A percentile compares a stretch with the other conserved stretches of the same genome.
Conservation (phyloP, 176 grass and related monocot species). For the Rhipidocladum racemiflorum region DNA sequence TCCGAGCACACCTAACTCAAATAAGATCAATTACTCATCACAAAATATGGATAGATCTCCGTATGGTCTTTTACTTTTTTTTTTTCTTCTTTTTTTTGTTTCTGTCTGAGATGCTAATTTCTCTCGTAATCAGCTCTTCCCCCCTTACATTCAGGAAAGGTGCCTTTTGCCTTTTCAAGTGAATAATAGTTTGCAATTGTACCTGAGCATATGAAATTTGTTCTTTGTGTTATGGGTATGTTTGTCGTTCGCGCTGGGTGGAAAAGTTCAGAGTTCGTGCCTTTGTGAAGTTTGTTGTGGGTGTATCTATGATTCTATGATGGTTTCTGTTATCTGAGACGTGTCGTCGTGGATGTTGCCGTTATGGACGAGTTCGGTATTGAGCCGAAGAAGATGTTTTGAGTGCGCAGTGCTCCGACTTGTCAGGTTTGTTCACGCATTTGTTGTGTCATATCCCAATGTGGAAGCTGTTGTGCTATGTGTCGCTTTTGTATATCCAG, state of each 20-base stretch:
- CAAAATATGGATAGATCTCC: too few species aligned
- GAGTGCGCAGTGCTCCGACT: background rate
- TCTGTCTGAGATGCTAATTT: too few species aligned
- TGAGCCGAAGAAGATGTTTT: background rate
- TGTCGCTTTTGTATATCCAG: background rate
- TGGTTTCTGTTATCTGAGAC: background rate
- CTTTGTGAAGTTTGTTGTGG: background rate
- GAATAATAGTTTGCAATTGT: background rate
- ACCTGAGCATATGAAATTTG: background rate
- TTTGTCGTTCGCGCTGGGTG: background rate
- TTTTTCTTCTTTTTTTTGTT: too few species aligned
- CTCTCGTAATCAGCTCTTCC: background rate
- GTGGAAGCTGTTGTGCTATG: background rate
- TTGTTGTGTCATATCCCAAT: background rate
- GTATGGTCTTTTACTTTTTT: too few species aligned
- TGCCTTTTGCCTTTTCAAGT: background rate
- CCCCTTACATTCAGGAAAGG: background rate
- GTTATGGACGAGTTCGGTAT: background rate
- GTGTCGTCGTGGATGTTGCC: background rate
- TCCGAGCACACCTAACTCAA: too few species aligned
- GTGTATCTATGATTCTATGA: background rate
- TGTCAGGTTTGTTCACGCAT: slow-evolving; percentile 3
- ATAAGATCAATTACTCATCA: too few species aligned
- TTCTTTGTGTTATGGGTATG: background rate
- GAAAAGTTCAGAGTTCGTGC: background rate